Base-by-base conservation (phyloP, 2,329 filamentous ascomycete genomes). In the Neonectria ditissima region DNA sequence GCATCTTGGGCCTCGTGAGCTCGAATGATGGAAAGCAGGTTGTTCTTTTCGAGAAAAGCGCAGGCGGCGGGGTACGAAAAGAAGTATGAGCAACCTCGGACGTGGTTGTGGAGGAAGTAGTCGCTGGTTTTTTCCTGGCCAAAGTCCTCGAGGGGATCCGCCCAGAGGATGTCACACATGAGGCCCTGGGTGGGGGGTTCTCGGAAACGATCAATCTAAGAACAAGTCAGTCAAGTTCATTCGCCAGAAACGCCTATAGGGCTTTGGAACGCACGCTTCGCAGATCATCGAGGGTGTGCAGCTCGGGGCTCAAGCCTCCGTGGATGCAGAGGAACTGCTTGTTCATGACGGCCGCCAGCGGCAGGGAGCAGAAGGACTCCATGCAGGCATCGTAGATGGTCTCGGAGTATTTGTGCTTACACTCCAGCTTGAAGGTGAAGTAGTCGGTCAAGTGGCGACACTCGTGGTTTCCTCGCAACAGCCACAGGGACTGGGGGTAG, bases 121-220 rank as follows among this genome's bases (percentile, higher is more conserved):
- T 99, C 96, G 68, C 93, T 95, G 0, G 94, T 97, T 84, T 98
- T 99, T 82, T 99, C 96, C 80, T 98, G 95, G 2, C 96, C 96
- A 79, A 99, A 99, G 77, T 99, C 96, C 79, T 99, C 96, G 32
- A 99, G 87, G 48, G 96, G 96, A 77, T 99, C 96, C 50, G 96
- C 96, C 96, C 96, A 99, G 26, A 99, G 91, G 66, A 99, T 97
- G 77, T 99, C 96, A 81, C 96, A 99, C 96, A 99, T 99, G 71
- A 99, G 84, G 53, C 96, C 96, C 76, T 98, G 95, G 2, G 96
- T 99, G 4, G 96, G 96, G 48, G 96, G 96, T 80, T 99, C 96
- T 64, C 94, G 89, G 88, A 99, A 99, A 64, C 96, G 94, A 79
- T 99, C 95, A 80, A 99, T 97, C 91, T 97, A 69, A 14, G 39